Conservation (phyloP, 2,329 filamentous ascomycete genomes). For the Aschersonia sp. region DNA sequence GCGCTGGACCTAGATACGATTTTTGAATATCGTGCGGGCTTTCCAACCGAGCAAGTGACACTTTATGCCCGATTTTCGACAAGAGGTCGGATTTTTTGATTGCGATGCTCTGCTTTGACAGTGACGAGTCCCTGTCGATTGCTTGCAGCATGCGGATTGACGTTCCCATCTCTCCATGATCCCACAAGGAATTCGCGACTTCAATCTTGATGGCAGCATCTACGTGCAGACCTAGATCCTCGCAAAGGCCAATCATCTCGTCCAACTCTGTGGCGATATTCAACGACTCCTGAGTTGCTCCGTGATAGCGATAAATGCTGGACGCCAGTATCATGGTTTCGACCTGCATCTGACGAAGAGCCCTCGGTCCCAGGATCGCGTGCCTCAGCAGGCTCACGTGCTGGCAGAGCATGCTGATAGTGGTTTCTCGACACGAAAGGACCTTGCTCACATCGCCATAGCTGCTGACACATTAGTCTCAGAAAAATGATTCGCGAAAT, state of each 20-base stretch:
- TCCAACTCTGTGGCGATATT: constrained; percentile 75
- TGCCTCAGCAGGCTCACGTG: constrained; percentile 47
- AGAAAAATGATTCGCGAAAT: neutral
- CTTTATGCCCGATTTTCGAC: constrained; percentile 74
- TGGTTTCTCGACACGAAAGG: constrained; percentile 67
- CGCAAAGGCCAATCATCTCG: constrained; percentile 56
- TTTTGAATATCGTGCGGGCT: constrained; percentile 83
- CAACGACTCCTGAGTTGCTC: constrained; percentile 71
- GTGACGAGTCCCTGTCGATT: constrained; percentile 42
- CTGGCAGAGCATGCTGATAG: constrained; percentile 65
- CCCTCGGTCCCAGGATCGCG: constrained; percentile 43
- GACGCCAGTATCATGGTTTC: constrained; percentile 65
- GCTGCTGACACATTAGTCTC: constrained; percentile 20
- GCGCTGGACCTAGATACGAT: constrained; percentile 70
- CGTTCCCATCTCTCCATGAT: constrained; percentile 75
- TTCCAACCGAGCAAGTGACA: constrained; percentile 79
- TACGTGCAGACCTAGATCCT: constrained; percentile 56
- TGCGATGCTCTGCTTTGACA: constrained; percentile 54
- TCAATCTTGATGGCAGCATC: constrained; percentile 69
- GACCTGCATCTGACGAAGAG: constrained; percentile 58
- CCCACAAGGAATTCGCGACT: constrained; percentile 82
- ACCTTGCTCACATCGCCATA: constrained; percentile 69
- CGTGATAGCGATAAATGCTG: constrained; percentile 62
- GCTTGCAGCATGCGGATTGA: constrained; percentile 81
- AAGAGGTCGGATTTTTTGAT: constrained; percentile 67